Evolutionary conservation across 768 basidiomycete species (phyloP).

Genomic region (Leccinum arenicola): DNA sequence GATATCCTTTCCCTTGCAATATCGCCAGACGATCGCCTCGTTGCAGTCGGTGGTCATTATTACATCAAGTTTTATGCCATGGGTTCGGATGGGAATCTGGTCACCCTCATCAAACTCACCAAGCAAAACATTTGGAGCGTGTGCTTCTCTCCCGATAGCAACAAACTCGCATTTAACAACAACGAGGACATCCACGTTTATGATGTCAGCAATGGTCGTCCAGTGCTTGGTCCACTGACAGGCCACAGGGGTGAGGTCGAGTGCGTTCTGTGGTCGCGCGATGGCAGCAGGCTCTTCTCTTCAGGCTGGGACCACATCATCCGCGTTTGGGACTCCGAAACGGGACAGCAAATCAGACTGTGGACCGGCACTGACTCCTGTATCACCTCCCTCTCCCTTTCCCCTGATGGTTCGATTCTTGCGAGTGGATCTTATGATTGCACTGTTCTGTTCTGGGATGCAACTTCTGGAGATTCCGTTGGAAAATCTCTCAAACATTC

Average conservation of each 20-base stretch:
- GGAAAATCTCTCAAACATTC: not conserved
- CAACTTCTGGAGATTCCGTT: not conserved
- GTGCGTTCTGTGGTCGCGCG: no score
- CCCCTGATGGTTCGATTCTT: not conserved
- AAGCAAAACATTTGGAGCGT: no score
- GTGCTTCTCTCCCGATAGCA: no score
- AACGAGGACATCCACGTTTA: no score
- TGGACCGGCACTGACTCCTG: not conserved
- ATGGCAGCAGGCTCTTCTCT: not conserved
- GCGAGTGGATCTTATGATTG: not conserved
- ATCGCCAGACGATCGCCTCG: not conserved
- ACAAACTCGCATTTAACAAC: no score
- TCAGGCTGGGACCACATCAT: not conserved
- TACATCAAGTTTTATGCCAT: not conserved
- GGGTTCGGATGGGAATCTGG: not conserved
- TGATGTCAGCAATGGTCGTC: no score
- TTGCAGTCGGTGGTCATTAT: not conserved
- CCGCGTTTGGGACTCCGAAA: not conserved
- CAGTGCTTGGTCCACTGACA: no score
- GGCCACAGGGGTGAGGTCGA: no score
- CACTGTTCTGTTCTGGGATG: not conserved
- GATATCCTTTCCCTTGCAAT: not conserved
- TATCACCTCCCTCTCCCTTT: not conserved
- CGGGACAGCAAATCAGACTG: not conserved
- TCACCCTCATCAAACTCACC: not conserved